Base-by-base conservation (phyloP, 1,284 basidiomycete species). In the Wolfiporia cocos region DNA sequence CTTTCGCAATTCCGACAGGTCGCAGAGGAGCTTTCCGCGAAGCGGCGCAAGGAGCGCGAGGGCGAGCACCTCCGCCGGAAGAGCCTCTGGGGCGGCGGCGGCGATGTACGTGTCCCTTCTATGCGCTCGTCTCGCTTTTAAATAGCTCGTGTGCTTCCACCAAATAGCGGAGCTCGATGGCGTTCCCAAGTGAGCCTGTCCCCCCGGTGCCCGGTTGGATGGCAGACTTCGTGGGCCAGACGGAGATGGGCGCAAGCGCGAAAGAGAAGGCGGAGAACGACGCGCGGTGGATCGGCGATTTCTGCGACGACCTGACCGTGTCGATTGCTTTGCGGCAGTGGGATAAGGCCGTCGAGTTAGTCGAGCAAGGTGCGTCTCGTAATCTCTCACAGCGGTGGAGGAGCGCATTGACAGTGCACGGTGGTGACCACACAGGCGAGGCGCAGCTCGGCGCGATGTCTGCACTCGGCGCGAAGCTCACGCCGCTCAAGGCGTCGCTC, bases 271-370 rank as follows among this genome's bases (percentile, higher is more conserved):
- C 74, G 0, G 86, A 90, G 53, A 75, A 79, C 41, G 90, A 95
- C 61, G 67, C 81, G 4, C 76, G 85, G 14, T 97, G 88, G 81
- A 79, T 92, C 17, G 83, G 86, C 42, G 92, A 96, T 48, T 93
- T 92, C 67, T 81, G 86, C 3, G 96, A 99, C 59, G 84, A 95
- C 36, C 66, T 98, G 7, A 89, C 90, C 0, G 93, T 99, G 12
- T 80, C 90, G 2, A 94, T 98, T 48, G 90, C 94, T 1, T 69
- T 93, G 37, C 76, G 90, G 37, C 81, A 92, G 52, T 98, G 92
- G 88, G 82, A 88, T 23, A 80, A 86, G 53, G 92, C 93, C 0
- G 86, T 90, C 10, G 68, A 69, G 10, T 70, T 96, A 2, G 81
- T 97, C 7, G 90, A 95, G 56, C 79, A 89, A 64, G 91, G 92